Conservation (phyloP, 768 basidiomycete species). For the Tricholoma sp. region DNA sequence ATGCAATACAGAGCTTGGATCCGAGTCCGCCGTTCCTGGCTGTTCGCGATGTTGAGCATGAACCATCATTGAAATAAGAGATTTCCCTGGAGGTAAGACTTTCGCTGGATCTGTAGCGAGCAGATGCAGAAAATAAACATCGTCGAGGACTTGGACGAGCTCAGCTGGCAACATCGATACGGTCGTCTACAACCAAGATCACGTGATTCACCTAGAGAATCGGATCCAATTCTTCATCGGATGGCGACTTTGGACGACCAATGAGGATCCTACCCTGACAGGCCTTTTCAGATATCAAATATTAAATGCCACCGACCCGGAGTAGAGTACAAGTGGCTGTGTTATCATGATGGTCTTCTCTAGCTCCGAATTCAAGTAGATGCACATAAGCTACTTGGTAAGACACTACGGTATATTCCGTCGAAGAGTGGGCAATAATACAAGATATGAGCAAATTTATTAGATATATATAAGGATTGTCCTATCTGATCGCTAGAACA, state of each 20-base stretch:
- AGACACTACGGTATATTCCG: not conserved
- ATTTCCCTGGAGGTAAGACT: slow-evolving; percentile 69
- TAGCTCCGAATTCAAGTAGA: too few relatives aligned
- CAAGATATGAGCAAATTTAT: not conserved
- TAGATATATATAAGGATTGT: not conserved
- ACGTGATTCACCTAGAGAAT: not conserved
- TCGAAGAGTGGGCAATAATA: not conserved
- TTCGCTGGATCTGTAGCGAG: slow-evolving; percentile 57
- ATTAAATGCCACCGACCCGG: too few relatives aligned
- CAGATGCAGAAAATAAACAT: slow-evolving; percentile 62
- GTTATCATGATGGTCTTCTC: too few relatives aligned
- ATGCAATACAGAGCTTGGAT: slow-evolving; percentile 18
- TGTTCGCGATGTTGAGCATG: not conserved
- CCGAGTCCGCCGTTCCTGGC: not conserved
- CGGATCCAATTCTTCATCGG: too few relatives aligned
- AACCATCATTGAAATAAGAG: slow-evolving; percentile 58
- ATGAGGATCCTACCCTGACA: too few relatives aligned
- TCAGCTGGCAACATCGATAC: slow-evolving; percentile 46
- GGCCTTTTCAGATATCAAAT: too few relatives aligned
- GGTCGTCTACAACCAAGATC: slow-evolving; percentile 5
- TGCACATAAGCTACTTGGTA: not conserved
- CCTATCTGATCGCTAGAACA: not conserved
- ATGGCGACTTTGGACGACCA: too few relatives aligned
- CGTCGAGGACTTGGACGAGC: slow-evolving; percentile 50
- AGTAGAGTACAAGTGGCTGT: too few relatives aligned